phyloP scores from a whole-genome alignment of 192 early-diverging fungal species.

The Coemansia sp. region DNA sequence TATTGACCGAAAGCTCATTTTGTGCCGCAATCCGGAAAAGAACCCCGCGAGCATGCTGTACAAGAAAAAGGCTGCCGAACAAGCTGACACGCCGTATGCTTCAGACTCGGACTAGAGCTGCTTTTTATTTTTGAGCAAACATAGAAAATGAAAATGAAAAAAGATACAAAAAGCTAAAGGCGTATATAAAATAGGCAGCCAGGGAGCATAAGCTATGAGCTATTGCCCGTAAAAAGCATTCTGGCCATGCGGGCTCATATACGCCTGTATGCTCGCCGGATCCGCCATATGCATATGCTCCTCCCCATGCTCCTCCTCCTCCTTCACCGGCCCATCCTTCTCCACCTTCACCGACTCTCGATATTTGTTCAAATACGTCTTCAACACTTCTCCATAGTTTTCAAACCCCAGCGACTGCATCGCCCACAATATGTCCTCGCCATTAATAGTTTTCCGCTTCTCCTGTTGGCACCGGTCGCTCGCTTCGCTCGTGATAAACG shows the following conservation, averaged over 20 bases:
- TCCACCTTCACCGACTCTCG: conserved; percentile 63
- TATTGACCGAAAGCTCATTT: conserved; percentile 64
- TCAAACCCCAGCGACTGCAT: conserved; percentile 98
- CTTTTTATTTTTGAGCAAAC: not conserved
- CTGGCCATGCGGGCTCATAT: conserved; percentile 45
- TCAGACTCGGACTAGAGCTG: conserved; percentile 43
- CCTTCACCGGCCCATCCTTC: conserved; percentile 37
- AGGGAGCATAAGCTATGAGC: not conserved
- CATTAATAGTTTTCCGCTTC: conserved; percentile 97
- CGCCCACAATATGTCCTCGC: conserved; percentile 97
- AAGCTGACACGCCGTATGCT: conserved; percentile 36
- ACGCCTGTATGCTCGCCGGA: conserved; percentile 36
- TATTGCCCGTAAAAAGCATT: conserved; percentile 43
- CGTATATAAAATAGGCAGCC: not conserved
- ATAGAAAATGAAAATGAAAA: not conserved
- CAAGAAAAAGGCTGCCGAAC: conserved; percentile 36
- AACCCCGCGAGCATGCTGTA: conserved; percentile 67
- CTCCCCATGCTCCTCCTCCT: conserved; percentile 22
- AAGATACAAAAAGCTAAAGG: not conserved
- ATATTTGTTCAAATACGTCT: conserved; percentile 87
- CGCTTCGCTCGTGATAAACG: conserved; percentile 97
- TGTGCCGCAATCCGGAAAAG: conserved; percentile 73
- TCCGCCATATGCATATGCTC: conserved; percentile 35
- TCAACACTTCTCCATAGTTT: conserved; percentile 88
- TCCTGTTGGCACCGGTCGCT: conserved; percentile 91